A percentile compares a stretch with the other conserved stretches of the same genome.
phyloP scores from a whole-genome alignment of 768 basidiomycete species.

The Russula sp. region DNA sequence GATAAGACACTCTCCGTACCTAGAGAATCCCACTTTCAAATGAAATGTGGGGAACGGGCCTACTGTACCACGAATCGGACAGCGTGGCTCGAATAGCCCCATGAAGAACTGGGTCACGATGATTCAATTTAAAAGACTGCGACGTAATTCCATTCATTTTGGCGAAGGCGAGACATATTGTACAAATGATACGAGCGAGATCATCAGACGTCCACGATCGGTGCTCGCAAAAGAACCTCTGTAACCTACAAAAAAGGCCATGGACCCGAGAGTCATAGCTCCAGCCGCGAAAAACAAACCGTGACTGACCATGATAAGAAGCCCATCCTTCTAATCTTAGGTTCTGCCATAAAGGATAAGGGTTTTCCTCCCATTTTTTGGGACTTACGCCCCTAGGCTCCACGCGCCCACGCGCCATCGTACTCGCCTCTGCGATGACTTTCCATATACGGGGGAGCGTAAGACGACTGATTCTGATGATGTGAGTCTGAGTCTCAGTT shows the following conservation, averaged over 20 bases:
- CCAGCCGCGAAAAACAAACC: not conserved
- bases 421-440: constrained; percentile 17
- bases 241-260: constrained; percentile 4
- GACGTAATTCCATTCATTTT: constrained; percentile 7
- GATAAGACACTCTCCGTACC: constrained; percentile 12
- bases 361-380: too few relatives aligned
- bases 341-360: not conserved
- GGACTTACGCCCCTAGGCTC: not conserved
- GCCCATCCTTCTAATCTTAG: not conserved
- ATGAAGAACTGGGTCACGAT: not conserved
- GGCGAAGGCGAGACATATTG: constrained; percentile 14
- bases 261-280: constrained; percentile 3
- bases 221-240: not conserved
- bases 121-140: not conserved
- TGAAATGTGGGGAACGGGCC: not conserved
- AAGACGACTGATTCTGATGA: constrained; percentile 12
- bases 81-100: not conserved
- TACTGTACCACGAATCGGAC: constrained; percentile 7
- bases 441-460: constrained; percentile 14
- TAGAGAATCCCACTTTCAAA: not conserved
- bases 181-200: constrained; percentile 14
- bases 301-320: constrained; percentile 7
- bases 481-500: constrained; percentile 8
- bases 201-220: constrained; percentile 21
- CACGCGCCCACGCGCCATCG: not conserved